Base-by-base conservation (phyloP, 148 eudicot species). In the Linanthus parryae region DNA sequence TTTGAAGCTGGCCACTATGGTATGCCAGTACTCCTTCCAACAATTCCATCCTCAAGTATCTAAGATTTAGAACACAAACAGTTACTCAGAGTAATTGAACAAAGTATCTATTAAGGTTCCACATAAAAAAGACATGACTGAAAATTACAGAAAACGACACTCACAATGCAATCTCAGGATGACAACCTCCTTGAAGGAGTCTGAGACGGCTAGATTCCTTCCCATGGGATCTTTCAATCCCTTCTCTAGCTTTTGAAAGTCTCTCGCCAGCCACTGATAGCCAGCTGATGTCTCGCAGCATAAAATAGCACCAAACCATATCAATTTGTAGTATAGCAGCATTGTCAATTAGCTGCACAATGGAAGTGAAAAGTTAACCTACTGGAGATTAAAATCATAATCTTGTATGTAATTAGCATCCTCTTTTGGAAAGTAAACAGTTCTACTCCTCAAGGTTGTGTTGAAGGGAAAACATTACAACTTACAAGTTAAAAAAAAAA, bases 261-360 rank as follows among this genome's bases (percentile, higher is more conserved):
- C 94, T 95, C 44, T 74, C 64, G 17, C 95, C 95, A 20, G 98
- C 98, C 29, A 68, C 72, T 33, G 98, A 79, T 18, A 91, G 87
- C 75, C 76, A 79, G 54, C 73, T 83, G 54, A 91, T 81, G 53
- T 91, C 94, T 54, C 79, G 84, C 52, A 91, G 90, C 98, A 91
- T 86, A 49, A 91, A 91, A 58, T 91, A 86, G 76, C 98, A 91
- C 98, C 98, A 91, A 28, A 87, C 94, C 71, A 84, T 86, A 65
- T 91, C 95, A 44, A 87, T 83, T 79, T 91, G 95, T 45, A 91
- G 85, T 52, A 91, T 83, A 2, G 98, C 61, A 24, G 84, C 85
- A 62, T 91, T 91, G 71, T 91, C 98, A 14, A 84, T 63, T 60
- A 73, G 66, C 87, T 86, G 78, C n/a, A n/a, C n/a, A n/a, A n/a